Percentiles rank a stretch among this genome's conserved stretches.
These are phyloP conservation scores for Saccharomycopsis javanensis DNA, from an alignment of 805 yeast genomes.

Conservation along the genomic window DNA sequence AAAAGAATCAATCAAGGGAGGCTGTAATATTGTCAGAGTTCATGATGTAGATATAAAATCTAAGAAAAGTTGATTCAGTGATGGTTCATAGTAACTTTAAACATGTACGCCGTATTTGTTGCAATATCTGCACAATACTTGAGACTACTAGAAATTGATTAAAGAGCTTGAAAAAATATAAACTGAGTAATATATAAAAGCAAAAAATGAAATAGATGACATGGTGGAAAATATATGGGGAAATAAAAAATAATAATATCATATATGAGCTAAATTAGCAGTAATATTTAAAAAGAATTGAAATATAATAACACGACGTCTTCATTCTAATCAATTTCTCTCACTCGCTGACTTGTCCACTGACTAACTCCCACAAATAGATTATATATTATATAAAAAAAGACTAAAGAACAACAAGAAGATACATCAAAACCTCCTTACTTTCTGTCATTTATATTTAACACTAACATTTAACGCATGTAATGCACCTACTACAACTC, in stretches of 20 bases:
- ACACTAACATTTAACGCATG: background rate
- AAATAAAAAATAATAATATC: background rate
- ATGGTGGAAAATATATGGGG: background rate
- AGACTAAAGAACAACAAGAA: background rate
- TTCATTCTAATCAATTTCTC: background rate
- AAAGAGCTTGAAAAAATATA: background rate
- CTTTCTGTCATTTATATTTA: background rate
- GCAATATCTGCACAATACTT: background rate
- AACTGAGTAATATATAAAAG: background rate
- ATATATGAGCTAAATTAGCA: conserved; percentile 1
- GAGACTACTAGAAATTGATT: background rate
- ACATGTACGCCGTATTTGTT: no score
- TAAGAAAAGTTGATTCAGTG: no score
- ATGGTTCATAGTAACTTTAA: no score
- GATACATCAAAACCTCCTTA: background rate
- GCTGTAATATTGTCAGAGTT: conserved; percentile 75
- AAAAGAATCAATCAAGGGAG: conserved; percentile 61
- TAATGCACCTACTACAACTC: conserved; percentile 9
- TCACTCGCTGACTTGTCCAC: conserved; percentile 1
- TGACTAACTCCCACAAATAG: conserved; percentile 24
- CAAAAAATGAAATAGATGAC: background rate
- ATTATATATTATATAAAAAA: background rate
- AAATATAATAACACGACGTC: background rate
- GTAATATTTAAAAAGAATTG: conserved; percentile 1
- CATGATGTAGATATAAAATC: conserved; percentile 58